phyloP scores from a whole-genome alignment of 768 basidiomycete genomes.

The Russula foetens region DNA sequence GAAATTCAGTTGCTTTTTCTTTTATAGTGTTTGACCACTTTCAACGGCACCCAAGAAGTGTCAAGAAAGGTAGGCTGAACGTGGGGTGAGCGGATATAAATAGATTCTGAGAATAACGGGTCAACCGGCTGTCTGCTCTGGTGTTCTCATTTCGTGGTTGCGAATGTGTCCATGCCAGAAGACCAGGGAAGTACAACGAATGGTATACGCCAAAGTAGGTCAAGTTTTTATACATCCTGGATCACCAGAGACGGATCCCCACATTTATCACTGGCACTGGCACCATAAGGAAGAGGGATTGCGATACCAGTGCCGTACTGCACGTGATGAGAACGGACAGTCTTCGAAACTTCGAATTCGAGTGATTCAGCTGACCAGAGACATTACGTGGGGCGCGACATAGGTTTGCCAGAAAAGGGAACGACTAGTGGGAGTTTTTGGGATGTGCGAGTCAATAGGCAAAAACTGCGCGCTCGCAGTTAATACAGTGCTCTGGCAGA shows the following conservation, averaged over 20 bases:
- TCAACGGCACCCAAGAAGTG: conserved; percentile 55
- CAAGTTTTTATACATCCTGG: conserved; percentile 12
- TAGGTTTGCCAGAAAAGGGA: too few relatives aligned
- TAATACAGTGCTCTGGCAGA: too few relatives aligned
- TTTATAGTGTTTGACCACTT: conserved; percentile 40
- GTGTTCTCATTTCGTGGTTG: neutral
- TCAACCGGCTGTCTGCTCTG: conserved; percentile 34
- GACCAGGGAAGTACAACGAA: neutral
- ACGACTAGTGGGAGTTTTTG: neutral
- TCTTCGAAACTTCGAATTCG: too few relatives aligned
- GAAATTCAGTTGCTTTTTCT: too few relatives aligned
- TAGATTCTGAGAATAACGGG: conserved; percentile 30
- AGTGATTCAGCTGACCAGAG: too few relatives aligned
- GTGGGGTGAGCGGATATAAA: neutral
- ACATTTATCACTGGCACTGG: too few relatives aligned
- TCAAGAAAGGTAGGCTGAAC: conserved; percentile 56
- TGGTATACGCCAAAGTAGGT: neutral
- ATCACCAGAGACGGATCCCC: too few relatives aligned
- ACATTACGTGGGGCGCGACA: too few relatives aligned
- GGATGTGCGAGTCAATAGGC: neutral
- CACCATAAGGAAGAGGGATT: conserved; percentile 22
- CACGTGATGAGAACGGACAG: conserved; percentile 22
- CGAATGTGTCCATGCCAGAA: conserved; percentile 9
- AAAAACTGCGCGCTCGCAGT: neutral
- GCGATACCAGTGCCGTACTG: conserved; percentile 20